Conservation (phyloP, 805 yeast species). For the Candida arabinofermentans region DNA sequence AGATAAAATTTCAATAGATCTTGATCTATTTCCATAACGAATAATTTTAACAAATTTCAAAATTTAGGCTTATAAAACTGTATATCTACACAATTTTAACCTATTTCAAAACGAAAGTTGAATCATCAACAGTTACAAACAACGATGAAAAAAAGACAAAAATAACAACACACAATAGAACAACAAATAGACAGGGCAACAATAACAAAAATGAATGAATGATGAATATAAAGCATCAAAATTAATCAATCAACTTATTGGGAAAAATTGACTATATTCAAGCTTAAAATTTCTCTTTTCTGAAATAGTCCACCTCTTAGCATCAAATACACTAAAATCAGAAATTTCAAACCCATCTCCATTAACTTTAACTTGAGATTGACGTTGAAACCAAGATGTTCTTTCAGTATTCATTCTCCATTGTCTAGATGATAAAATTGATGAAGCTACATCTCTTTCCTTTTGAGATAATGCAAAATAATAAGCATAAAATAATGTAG, state of each 20-base stretch:
- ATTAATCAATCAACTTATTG: not conserved
- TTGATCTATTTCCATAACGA: too few species aligned
- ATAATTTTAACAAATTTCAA: too few species aligned
- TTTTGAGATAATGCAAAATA: constrained; percentile 40
- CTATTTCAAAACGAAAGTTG: too few species aligned
- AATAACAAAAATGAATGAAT: too few species aligned
- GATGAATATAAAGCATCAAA: too few species aligned
- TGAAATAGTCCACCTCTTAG: constrained; percentile 39
- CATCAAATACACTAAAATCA: constrained; percentile 41
- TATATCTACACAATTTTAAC: too few species aligned
- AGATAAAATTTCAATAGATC: too few species aligned
- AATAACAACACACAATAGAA: not conserved
- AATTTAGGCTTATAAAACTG: too few species aligned
- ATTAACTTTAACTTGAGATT: constrained; percentile 33
- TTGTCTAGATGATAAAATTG: constrained; percentile 31
- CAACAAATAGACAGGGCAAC: not conserved
- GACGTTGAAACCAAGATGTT: constrained; percentile 34
- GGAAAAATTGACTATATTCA: constrained; percentile 29
- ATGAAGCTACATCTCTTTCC: constrained; percentile 36
- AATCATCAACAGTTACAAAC: too few species aligned
- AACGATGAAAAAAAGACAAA: too few species aligned
- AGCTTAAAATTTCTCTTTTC: constrained; percentile 39
- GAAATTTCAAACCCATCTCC: constrained; percentile 39
- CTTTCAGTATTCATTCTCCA: constrained; percentile 34
- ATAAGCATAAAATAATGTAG: constrained; percentile 40